Conservation (phyloP, 345 rosid genomes). For the Populus deltoides region DNA sequence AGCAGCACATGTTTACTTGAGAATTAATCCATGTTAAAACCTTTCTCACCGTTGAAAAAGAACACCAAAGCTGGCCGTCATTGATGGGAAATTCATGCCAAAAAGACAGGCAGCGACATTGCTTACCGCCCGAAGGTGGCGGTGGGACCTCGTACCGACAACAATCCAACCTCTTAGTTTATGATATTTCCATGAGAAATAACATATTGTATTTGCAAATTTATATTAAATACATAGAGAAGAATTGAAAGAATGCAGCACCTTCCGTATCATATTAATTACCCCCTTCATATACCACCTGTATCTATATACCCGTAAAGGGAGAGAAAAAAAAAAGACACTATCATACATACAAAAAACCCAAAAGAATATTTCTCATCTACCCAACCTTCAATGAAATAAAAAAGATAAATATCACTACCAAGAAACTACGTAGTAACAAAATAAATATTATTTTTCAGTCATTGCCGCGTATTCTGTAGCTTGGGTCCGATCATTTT, state of each 20-base stretch:
- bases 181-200: background rate
- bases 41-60: background rate
- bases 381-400: background rate
- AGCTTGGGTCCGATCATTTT: conserved; percentile 61
- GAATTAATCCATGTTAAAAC: background rate
- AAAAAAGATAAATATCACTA: background rate
- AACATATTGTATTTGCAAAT: background rate
- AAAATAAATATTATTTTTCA: background rate
- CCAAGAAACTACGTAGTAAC: background rate
- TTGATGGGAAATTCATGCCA: background rate
- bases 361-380: conserved; percentile 7
- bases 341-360: too few species aligned
- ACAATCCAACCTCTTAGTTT: background rate
- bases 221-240: background rate
- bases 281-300: background rate
- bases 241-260: conserved; percentile 1
- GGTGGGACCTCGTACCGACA: conserved; percentile 2
- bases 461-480: conserved; percentile 63
- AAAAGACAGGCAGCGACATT: background rate
- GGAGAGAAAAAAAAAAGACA: background rate
- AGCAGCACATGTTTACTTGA: background rate
- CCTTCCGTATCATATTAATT: background rate
- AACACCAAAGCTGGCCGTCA: background rate
- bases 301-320: background rate
- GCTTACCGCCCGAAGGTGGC: background rate